Conservation (phyloP, 495 filamentous ascomycete genomes). For the Xylaria curta region DNA sequence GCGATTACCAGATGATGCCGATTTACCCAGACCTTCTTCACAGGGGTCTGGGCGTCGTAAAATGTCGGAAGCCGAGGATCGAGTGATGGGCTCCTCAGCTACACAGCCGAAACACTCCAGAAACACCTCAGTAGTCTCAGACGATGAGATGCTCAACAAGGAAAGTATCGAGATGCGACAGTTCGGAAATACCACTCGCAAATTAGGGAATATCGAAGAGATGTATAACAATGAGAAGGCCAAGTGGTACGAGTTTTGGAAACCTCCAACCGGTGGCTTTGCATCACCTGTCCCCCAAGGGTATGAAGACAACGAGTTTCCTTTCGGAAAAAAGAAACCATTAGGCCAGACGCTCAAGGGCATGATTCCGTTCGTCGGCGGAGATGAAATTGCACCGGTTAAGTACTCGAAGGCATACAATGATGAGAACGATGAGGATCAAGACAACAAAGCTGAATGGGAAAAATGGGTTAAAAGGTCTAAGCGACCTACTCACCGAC, state of each 20-base stretch:
- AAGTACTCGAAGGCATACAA: constrained; percentile 78
- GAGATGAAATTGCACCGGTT: constrained; percentile 45
- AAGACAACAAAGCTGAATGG: constrained; percentile 79
- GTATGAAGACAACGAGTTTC: constrained; percentile 48
- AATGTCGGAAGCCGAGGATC: constrained; percentile 30
- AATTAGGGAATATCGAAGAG: constrained; percentile 48
- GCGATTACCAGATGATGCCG: constrained; percentile 34
- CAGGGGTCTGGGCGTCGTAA: constrained; percentile 30
- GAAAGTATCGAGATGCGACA: constrained; percentile 38
- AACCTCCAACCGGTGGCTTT: constrained; percentile 58
- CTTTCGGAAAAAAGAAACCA: constrained; percentile 51
- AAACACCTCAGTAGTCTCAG: constrained; percentile 42
- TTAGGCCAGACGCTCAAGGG: constrained; percentile 52
- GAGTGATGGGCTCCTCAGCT: constrained; percentile 37
- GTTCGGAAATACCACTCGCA: constrained; percentile 54
- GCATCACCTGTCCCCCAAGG: constrained; percentile 60
- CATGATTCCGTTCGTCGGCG: constrained; percentile 47
- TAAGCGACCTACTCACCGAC: constrained; percentile 83
- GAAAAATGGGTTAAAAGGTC: constrained; percentile 78
- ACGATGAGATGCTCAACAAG: constrained; percentile 43
- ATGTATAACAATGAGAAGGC: constrained; percentile 51
- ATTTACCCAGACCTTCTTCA: constrained; percentile 40
- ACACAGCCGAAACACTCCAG: constrained; percentile 40
- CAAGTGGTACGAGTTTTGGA: constrained; percentile 62
- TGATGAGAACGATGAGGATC: constrained; percentile 64